Evolutionary conservation across 2,329 filamentous ascomycete genomes (phyloP).

Genomic region (Ophiostoma piceae): DNA sequence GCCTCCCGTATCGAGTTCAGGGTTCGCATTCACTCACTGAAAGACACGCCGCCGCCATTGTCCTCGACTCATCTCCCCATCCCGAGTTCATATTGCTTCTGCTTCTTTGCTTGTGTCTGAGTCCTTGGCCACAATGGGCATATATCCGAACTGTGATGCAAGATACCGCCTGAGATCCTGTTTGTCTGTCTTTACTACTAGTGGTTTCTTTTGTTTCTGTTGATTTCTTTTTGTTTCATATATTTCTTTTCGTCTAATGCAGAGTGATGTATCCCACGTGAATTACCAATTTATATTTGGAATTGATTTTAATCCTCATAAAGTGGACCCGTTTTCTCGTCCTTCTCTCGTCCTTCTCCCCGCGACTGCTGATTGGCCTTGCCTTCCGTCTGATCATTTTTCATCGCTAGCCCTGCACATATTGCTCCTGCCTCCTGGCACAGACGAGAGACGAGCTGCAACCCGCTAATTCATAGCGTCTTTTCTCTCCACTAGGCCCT

Average conservation of each 20-base stretch:
- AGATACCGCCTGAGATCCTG: not conserved
- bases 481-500: conserved; percentile 7
- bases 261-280: not conserved
- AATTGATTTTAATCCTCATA: not conserved
- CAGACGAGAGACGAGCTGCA: not conserved
- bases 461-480: conserved; percentile 1
- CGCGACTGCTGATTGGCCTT: not conserved
- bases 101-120: not conserved
- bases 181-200: not conserved
- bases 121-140: not conserved
- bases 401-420: conserved; percentile 4
- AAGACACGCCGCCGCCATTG: conserved; percentile 1
- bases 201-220: not conserved
- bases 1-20: not conserved
- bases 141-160: not conserved
- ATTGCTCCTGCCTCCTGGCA: not conserved
- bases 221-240: no score
- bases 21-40: not conserved
- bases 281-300: not conserved
- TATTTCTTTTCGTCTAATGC: not conserved
- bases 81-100: conserved; percentile 1
- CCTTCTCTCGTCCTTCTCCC: not conserved
- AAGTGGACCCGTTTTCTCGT: not conserved
- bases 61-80: not conserved
- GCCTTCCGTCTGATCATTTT: not conserved